Percentiles rank a stretch among this genome's conserved stretches.
These are phyloP conservation scores for Geotrichum ghanense DNA, from an alignment of 805 yeast species.

Conservation along the genomic window DNA sequence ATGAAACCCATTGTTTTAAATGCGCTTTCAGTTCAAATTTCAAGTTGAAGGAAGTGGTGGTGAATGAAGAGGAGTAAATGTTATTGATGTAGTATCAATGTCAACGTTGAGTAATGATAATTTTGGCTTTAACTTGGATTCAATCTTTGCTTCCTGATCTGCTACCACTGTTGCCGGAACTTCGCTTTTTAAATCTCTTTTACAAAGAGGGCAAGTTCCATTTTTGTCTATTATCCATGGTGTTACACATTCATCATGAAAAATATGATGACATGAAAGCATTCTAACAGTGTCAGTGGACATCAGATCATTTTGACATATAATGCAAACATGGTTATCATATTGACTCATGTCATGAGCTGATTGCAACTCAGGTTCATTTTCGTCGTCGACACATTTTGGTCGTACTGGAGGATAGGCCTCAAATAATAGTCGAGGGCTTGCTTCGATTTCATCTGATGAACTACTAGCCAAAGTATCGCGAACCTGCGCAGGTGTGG, in stretches of 20 bases:
- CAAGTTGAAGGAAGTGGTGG: too few species aligned
- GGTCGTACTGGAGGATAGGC: background rate
- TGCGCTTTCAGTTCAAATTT: too few species aligned
- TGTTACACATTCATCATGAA: constrained; percentile 67
- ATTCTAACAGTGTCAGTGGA: constrained; percentile 54
- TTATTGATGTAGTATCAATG: too few species aligned
- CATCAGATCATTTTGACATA: background rate
- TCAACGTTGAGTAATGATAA: too few species aligned
- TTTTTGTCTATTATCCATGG: constrained; percentile 70
- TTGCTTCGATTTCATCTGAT: background rate
- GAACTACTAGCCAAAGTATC: background rate
- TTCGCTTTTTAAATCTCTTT: constrained; percentile 36
- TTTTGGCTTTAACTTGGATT: background rate
- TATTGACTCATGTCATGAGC: background rate
- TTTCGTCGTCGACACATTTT: background rate
- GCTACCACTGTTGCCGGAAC: background rate
- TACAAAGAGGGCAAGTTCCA: constrained; percentile 80
- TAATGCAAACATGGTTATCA: background rate
- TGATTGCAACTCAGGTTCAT: background rate
- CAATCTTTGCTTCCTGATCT: background rate
- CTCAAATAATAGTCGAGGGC: background rate
- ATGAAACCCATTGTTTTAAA: too few species aligned
- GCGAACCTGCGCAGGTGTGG: background rate
- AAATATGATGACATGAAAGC: constrained; percentile 71
- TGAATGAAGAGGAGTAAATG: too few species aligned